These are phyloP conservation scores for Pholiota microspora DNA, from an alignment of 768 basidiomycete species.

Conservation along the genomic window DNA sequence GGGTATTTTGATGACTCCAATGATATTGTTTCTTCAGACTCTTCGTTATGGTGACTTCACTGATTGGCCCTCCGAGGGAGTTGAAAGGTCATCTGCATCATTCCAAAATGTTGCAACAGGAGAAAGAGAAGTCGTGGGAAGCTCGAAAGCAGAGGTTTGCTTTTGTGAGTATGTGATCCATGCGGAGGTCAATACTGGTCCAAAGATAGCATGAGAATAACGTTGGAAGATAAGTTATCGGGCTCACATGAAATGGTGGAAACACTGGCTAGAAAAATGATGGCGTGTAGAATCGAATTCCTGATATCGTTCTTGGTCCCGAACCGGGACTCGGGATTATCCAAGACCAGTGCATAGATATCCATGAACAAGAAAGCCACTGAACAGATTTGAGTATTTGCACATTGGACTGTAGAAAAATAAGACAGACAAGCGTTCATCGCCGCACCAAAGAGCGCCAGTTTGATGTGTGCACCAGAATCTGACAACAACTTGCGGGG, in stretches of 20 bases:
- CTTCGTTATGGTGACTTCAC: neutral
- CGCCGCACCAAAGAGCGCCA: conserved; percentile 1
- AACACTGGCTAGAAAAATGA: neutral
- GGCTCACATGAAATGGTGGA: conserved; percentile 3
- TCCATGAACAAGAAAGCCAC: conserved; percentile 7
- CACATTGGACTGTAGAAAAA: neutral
- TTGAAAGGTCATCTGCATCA: neutral
- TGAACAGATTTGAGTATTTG: neutral
- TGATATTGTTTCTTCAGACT: neutral
- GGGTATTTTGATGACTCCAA: neutral
- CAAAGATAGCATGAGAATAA: neutral
- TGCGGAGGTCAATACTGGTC: neutral
- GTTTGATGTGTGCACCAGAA: neutral
- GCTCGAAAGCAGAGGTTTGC: neutral
- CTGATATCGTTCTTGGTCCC: conserved; percentile 3
- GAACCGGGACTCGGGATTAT: conserved; percentile 7
- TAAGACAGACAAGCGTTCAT: conserved; percentile 4
- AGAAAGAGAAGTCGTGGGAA: neutral
- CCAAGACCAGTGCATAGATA: conserved; percentile 2
- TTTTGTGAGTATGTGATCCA: neutral
- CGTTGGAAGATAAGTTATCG: neutral
- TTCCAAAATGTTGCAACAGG: neutral
- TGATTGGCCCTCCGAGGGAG: neutral
- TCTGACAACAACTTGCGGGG: neutral
- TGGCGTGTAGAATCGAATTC: neutral